Percentiles rank a stretch among this genome's conserved stretches.
Evolutionary conservation across 2,329 filamentous ascomycete species (phyloP).

Genomic region (Fusarium duplospermum): DNA sequence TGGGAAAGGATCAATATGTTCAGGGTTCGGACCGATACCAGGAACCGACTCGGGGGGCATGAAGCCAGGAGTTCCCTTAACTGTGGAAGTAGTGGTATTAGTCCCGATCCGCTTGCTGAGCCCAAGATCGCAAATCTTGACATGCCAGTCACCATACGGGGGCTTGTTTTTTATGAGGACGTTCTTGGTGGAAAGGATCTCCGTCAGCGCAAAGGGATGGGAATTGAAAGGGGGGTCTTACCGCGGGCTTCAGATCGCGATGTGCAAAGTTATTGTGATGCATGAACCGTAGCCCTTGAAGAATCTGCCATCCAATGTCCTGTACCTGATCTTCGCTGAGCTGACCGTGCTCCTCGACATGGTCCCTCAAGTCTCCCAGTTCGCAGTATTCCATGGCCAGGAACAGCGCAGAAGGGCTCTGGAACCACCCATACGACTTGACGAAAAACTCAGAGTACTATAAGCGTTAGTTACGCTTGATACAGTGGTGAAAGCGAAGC

Average conservation of each 20-base stretch:
- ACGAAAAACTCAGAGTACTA: not conserved
- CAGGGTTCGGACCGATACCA: not conserved
- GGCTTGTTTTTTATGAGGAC: not conserved
- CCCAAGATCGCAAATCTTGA: not conserved
- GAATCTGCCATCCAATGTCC: not conserved
- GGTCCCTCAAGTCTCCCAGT: not conserved
- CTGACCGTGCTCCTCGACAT: not conserved
- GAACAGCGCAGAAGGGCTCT: not conserved
- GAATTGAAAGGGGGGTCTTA: not conserved
- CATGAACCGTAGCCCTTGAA: not conserved
- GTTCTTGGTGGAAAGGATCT: not conserved
- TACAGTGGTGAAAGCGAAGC: not conserved
- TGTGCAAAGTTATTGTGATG: conserved; percentile 1
- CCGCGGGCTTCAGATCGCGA: conserved; percentile 2
- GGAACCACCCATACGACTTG: not conserved
- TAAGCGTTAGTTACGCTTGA: not conserved
- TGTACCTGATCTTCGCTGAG: not conserved
- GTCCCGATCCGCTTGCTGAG: not conserved
- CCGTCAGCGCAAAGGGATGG: not conserved
- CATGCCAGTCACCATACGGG: not conserved
- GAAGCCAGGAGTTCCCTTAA: not conserved
- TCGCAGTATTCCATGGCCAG: not conserved
- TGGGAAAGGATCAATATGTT: not conserved
- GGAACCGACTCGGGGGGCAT: not conserved
- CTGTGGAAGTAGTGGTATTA: not conserved